phyloP scores from a whole-genome alignment of 2,329 filamentous ascomycete genomes.

The Onygena corvina region DNA sequence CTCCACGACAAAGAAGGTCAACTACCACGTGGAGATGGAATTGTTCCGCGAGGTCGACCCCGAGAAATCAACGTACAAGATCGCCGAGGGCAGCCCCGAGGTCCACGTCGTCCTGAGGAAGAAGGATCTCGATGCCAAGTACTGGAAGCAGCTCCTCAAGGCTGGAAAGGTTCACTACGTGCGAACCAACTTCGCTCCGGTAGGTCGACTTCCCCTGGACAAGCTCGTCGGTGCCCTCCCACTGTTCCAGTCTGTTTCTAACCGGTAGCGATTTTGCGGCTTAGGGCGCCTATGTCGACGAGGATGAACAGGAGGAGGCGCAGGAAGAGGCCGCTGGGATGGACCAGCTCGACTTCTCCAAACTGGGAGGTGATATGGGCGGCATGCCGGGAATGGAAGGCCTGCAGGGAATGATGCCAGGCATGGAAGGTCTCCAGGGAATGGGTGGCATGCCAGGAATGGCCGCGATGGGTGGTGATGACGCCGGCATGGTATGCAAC shows the following conservation, averaged over 20 bases:
- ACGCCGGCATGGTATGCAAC: conserved; percentile 38
- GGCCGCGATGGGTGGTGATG: conserved; percentile 30
- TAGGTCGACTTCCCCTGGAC: conserved; percentile 29
- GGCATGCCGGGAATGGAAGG: conserved; percentile 63
- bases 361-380: conserved; percentile 41
- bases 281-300: conserved; percentile 72
- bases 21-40: conserved; percentile 74
- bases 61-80: conserved; percentile 52
- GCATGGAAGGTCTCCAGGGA: conserved; percentile 34
- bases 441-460: conserved; percentile 32
- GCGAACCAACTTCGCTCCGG: conserved; percentile 98
- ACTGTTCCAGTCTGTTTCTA: no score
- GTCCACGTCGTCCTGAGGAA: conserved; percentile 87
- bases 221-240: no score
- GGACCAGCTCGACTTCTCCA: conserved; percentile 35
- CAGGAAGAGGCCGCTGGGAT: conserved; percentile 57
- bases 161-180: conserved; percentile 83
- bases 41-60: conserved; percentile 87
- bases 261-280: neutral
- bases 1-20: conserved; percentile 71
- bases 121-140: conserved; percentile 90
- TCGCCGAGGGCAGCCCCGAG: conserved; percentile 24
- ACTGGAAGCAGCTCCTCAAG: conserved; percentile 86
- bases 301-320: conserved; percentile 93
- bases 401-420: conserved; percentile 49